Conservation (phyloP, 441 rosid genomes). For the Populus hybrid region DNA sequence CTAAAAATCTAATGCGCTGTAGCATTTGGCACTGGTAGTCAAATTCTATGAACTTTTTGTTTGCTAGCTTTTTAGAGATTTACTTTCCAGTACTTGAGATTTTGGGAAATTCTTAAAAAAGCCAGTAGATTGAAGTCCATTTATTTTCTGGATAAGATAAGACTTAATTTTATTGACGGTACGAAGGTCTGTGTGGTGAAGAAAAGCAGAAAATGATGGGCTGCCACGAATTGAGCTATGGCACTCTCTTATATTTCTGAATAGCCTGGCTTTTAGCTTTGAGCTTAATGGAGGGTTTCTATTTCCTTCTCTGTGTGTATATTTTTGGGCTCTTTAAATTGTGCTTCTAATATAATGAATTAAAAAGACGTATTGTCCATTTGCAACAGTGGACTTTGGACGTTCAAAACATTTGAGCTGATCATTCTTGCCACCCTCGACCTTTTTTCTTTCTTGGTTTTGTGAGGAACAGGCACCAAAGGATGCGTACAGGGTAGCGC, state of each 20-base stretch:
- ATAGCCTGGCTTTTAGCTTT: neutral
- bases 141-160: slow-evolving; percentile 45
- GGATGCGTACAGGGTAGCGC: too few species aligned
- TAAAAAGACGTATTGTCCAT: neutral
- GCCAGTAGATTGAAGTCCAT: slow-evolving; percentile 19
- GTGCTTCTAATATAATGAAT: neutral
- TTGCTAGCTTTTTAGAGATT: neutral
- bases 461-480: too few species aligned
- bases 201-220: neutral
- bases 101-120: neutral
- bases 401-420: too few species aligned
- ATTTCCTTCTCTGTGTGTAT: too few species aligned
- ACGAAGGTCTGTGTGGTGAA: slow-evolving; percentile 17
- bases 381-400: neutral
- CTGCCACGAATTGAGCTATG: neutral
- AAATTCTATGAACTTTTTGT: neutral
- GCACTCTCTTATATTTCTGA: neutral
- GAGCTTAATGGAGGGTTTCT: neutral
- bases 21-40: neutral
- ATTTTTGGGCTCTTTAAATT: neutral
- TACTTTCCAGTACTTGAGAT: neutral
- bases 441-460: too few species aligned
- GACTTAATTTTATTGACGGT: slow-evolving; percentile 3
- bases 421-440: too few species aligned
- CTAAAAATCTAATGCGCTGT: neutral